Conservation (phyloP, 768 basidiomycete genomes). For the Hygrophorus pudorinus region DNA sequence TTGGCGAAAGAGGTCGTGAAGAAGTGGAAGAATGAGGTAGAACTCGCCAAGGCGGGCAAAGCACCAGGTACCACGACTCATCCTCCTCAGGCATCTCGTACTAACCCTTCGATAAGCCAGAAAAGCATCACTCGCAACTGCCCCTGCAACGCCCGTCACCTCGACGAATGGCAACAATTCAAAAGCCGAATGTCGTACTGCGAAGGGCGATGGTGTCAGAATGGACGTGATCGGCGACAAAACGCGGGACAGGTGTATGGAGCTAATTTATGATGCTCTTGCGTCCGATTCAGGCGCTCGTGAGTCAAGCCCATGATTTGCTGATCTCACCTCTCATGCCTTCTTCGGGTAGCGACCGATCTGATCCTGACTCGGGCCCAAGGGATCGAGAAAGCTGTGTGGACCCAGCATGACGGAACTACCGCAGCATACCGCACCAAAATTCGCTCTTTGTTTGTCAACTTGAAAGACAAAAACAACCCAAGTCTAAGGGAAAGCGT, state of each 20-base stretch:
- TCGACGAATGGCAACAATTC: constrained; percentile 18
- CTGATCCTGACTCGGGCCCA: constrained; percentile 57
- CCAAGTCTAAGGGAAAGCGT: constrained; percentile 77
- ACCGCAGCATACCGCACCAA: constrained; percentile 57
- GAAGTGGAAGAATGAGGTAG: constrained; percentile 86
- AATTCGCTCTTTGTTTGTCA: constrained; percentile 83
- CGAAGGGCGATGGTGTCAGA: constrained; percentile 65
- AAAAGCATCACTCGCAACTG: constrained; percentile 23
- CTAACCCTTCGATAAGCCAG: constrained; percentile 11
- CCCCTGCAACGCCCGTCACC: constrained; percentile 31
- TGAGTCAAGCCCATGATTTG: constrained; percentile 32
- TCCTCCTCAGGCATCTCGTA: neutral
- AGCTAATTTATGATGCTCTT: constrained; percentile 88
- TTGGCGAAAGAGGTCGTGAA: constrained; percentile 86
- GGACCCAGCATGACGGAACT: constrained; percentile 30
- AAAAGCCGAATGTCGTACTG: constrained; percentile 36
- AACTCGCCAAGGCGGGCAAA: constrained; percentile 38
- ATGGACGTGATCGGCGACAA: constrained; percentile 49
- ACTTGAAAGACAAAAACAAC: constrained; percentile 94
- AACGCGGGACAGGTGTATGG: constrained; percentile 79
- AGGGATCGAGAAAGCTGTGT: constrained; percentile 64
- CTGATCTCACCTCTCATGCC: neutral
- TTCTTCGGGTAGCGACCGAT: constrained; percentile 43
- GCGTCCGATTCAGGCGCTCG: constrained; percentile 80
- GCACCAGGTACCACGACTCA: constrained; percentile 15